Evolutionary conservation across 495 filamentous ascomycete species (phyloP), one percentile per base, ranked within the genome.

Genomic region (Delitschia confertaspora): DNA sequence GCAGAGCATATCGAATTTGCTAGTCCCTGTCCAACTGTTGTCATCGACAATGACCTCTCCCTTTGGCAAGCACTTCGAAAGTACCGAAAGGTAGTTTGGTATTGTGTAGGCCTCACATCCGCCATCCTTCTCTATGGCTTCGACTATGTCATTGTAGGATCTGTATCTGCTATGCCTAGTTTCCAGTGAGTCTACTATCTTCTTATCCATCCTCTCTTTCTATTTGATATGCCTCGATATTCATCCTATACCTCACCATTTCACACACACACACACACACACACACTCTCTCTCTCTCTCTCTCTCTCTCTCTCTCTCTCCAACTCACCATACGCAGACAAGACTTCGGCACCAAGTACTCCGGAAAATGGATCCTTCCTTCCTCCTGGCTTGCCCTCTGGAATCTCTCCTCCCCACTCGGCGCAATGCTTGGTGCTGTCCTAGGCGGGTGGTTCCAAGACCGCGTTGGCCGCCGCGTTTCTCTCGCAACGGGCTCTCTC

Each of bases 81-180:
- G 19, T 51, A 51, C 38, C 41, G 48, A 1, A 51, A 51, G 27
- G 48, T 51, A 5, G 42, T 35, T 16, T 20, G 35, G 16, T 23
- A 17, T 23, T 45, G 38, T 2, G 18, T 51, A n/a, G 42, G 22
- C 18, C 14, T 51, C 18, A 36, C 48, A 10, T 26, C 18, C 11
- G 48, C 42, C 19, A 57, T 57, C 32, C 47, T 72, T n/a, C 59
- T 70, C 4, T 70, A 67, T 32, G 69, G 69, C 31, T 72, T 69
- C 49, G 69, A 72, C 26, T 50, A 65, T n/a, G 68, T 65, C n/a
- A 66, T 72, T 19, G 67, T 72, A 18, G 65, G 63, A 6, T 65
- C 61, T 32, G 62, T 68, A 3, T 63, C 68, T n/a, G 63, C 65
- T 3, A 67, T 72, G 62, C 65, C 65, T 22, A 52, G 55, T 14